Base-by-base conservation (phyloP, 805 yeast species). In the Wickerhamomyces sydowiorum region DNA sequence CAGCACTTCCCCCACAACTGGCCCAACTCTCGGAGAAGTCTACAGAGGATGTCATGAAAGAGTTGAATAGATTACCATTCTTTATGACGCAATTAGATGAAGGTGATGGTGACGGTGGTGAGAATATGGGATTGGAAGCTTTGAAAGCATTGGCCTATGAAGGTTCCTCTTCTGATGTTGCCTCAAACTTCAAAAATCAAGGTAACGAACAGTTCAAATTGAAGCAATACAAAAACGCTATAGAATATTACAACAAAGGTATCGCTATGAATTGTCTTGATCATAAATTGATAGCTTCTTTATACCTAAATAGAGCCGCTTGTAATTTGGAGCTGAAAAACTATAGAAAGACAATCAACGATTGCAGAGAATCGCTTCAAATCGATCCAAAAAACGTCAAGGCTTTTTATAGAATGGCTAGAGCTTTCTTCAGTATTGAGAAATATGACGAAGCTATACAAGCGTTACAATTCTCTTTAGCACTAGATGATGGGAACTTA, bases 131-230 rank as follows among this genome's bases (percentile, higher is more conserved):
- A 39, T 65, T 93, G 15, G 98, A 91, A 57, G 99, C 99, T 0
- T 70, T 93, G 43, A 83, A 82, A 57, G 91, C 96, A 5, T 68
- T 93, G 51, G 96, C 95, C 0, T 89, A 87, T 57, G 99, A 93
- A 38, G 99, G 98, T 36, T 96, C 88, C 48, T 96, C 97, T 0
- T 81, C 84, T 54, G 99, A 93, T 56, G 70, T 89, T 28, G 97
- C 97, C 4, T 72, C 77, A 20, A 90, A 89, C 56, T 93, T 90
- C 68, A 88, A 89, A 49, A 81, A 76, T 46, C 97, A 91, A 59
- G 99, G 99, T 6, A 93, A 95, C 60, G 97, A 88, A 14, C 75
- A 86, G 44, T 93, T 73, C 65, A 82, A 78, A 59, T 67, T 67
- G 9, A 86, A 82, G 52, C 78, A 81, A 53, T 93, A 75, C 64